Evolutionary conservation across 225 moss, liverwort and hornwort species (phyloP).

Genomic region (Bryum argenteum): DNA sequence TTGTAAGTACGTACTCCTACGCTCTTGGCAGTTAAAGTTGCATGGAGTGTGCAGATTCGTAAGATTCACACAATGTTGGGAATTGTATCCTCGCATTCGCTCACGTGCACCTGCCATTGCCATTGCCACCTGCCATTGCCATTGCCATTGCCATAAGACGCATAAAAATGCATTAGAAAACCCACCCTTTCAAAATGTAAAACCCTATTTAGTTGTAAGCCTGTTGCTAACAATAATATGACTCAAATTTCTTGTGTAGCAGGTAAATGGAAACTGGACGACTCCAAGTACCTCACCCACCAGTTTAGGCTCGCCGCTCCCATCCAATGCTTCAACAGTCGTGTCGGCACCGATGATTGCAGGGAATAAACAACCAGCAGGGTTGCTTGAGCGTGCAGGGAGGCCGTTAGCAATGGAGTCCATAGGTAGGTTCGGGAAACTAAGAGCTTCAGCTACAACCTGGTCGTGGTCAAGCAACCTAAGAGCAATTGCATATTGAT

Average conservation of each 20-base stretch:
- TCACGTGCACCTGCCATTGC: constrained; percentile 70
- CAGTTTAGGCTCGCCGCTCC: constrained; percentile 57
- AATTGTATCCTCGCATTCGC: constrained; percentile 69
- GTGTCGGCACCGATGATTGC: constrained; percentile 88
- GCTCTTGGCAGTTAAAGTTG: constrained; percentile 83
- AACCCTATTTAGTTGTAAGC: not conserved
- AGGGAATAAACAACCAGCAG: constrained; percentile 82
- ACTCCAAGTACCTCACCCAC: constrained; percentile 51
- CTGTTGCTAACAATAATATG: not conserved
- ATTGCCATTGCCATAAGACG: not conserved
- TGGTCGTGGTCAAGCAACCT: constrained; percentile 87
- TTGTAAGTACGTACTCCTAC: constrained; percentile 57
- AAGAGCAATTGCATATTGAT: constrained; percentile 97
- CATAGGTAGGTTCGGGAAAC: constrained; percentile 38
- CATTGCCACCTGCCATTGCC: too few species aligned
- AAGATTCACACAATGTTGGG: constrained; percentile 96
- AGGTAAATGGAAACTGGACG: constrained; percentile 19
- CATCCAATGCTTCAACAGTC: constrained; percentile 73
- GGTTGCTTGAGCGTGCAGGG: constrained; percentile 44
- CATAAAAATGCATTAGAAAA: not conserved
- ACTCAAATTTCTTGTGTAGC: not conserved
- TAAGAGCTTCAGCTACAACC: constrained; percentile 78
- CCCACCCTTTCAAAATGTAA: not conserved
- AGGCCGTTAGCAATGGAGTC: constrained; percentile 32
- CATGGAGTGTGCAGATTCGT: constrained; percentile 88